phyloP scores from a whole-genome alignment of 441 rosid species.

The Erodium moschatum region DNA sequence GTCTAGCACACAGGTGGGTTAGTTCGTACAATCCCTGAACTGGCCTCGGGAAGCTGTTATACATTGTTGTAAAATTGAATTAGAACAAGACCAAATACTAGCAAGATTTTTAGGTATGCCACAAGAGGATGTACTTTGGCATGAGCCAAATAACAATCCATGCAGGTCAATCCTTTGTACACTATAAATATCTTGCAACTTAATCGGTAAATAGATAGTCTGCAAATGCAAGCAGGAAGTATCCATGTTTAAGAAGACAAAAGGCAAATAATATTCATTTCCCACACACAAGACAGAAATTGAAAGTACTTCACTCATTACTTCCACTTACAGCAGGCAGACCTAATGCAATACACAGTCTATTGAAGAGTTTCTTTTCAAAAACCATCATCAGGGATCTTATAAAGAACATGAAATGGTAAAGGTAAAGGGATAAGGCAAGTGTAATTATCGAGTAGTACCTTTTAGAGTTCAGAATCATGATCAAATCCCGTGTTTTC shows the following conservation, averaged over 20 bases:
- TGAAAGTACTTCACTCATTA: neutral
- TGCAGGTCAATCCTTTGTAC: neutral
- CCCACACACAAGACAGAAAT: neutral
- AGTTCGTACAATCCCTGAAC: neutral
- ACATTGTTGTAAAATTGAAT: constrained; percentile 2
- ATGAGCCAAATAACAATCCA: neutral
- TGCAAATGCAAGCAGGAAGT: neutral
- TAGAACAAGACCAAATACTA: neutral
- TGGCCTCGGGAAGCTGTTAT: neutral
- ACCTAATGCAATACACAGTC: neutral
- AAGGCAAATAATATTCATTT: neutral
- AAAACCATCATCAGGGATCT: neutral
- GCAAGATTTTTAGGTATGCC: neutral
- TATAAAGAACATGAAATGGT: neutral
- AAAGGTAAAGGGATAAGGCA: constrained; percentile 1
- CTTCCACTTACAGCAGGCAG: constrained; percentile 4
- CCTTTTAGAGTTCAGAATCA: constrained; percentile 96
- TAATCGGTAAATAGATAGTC: neutral
- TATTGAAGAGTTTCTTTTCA: neutral
- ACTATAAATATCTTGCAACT: neutral
- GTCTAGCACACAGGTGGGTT: neutral
- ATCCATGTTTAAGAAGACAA: neutral
- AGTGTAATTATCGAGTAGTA: constrained; percentile 20
- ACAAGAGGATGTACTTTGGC: constrained; percentile 1
- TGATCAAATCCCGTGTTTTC: constrained; percentile 74